phyloP scores from a whole-genome alignment of 1,284 basidiomycete genomes.

The Tetrapyrgos nigripes region DNA sequence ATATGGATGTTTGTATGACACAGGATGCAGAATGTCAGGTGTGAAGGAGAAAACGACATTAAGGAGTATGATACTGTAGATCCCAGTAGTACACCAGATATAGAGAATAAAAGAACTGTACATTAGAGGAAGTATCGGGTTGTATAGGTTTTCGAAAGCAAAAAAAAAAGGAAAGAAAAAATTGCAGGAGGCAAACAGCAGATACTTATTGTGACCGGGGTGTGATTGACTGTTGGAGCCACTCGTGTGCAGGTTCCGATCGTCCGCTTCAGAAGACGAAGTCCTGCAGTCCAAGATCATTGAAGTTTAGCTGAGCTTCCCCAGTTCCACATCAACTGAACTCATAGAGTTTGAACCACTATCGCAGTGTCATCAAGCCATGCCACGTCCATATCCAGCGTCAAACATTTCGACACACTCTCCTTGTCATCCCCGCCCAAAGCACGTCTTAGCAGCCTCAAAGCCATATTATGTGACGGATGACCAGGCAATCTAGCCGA shows the following conservation, averaged over 20 bases:
- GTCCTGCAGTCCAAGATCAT: too few relatives aligned
- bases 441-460: constrained; percentile 60
- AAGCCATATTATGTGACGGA: constrained; percentile 55
- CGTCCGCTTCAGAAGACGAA: too few relatives aligned
- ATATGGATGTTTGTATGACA: too few relatives aligned
- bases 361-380: constrained; percentile 79
- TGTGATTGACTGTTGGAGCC: too few relatives aligned
- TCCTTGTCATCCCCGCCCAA: constrained; percentile 63
- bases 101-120: background rate
- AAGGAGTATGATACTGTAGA: background rate
- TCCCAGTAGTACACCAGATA: background rate
- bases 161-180: background rate
- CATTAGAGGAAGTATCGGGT: background rate
- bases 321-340: too few relatives aligned
- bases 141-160: background rate
- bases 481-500: constrained; percentile 11
- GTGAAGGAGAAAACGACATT: background rate
- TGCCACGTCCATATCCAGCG: constrained; percentile 66
- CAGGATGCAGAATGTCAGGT: too few relatives aligned
- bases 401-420: constrained; percentile 64
- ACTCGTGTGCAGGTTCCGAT: too few relatives aligned
- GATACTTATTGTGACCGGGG: too few relatives aligned
- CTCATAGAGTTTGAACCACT: constrained; percentile 63
- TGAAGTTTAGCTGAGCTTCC: too few relatives aligned
- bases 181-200: too few relatives aligned